These are phyloP conservation scores for Spergularia azorica DNA, from an alignment of 179 eudicot species.

Conservation along the genomic window DNA sequence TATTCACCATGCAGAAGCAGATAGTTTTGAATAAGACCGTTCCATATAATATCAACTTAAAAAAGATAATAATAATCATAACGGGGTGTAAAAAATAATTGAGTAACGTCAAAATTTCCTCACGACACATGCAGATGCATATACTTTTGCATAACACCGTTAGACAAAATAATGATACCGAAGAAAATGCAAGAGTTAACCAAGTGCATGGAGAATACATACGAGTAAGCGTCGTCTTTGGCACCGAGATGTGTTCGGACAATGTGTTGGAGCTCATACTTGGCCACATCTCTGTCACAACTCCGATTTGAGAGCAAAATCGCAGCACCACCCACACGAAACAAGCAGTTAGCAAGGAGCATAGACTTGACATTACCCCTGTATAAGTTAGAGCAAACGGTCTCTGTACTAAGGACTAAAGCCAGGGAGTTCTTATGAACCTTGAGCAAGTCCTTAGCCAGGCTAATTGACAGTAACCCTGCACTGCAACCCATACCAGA, in stretches of 20 bases:
- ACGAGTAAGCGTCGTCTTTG: conserved; percentile 43
- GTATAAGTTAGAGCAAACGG: conserved; percentile 37
- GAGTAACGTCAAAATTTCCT: too few species aligned
- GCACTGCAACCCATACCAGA: conserved; percentile 57
- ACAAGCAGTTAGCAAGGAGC: conserved; percentile 55
- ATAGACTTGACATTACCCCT: conserved; percentile 44
- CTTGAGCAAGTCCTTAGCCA: conserved; percentile 48
- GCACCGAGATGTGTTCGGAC: conserved; percentile 56
- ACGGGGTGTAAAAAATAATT: too few species aligned
- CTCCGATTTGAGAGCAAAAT: conserved; percentile 43
- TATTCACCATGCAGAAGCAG: too few species aligned
- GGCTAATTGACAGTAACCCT: conserved; percentile 37
- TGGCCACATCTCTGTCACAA: conserved; percentile 34
- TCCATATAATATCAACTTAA: too few species aligned
- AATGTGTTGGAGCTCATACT: conserved; percentile 47
- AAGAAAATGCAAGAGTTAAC: too few species aligned
- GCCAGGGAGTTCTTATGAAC: conserved; percentile 49
- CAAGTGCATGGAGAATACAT: neutral
- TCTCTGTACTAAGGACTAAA: conserved; percentile 44
- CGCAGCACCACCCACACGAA: conserved; percentile 52
- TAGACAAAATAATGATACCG: too few species aligned
- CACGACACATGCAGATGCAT: too few species aligned
- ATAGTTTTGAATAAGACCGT: too few species aligned
- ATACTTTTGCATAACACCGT: too few species aligned
- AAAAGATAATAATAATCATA: too few species aligned